These are phyloP conservation scores for Tympanopsis confertula DNA, from an alignment of 2,329 filamentous ascomycete species.

Conservation along the genomic window DNA sequence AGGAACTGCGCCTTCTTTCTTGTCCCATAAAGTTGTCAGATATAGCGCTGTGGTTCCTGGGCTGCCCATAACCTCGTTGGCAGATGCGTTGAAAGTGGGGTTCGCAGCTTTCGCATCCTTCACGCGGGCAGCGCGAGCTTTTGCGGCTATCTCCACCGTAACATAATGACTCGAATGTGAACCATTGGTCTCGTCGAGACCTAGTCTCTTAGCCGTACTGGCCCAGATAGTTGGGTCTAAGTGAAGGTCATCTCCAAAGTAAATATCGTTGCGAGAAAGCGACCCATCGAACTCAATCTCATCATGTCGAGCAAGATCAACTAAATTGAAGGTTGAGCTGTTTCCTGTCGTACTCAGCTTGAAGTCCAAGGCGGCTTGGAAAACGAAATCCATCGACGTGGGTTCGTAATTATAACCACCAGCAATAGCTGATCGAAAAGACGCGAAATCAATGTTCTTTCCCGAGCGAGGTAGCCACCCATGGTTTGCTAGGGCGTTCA, in stretches of 20 bases:
- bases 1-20: constrained; percentile 5
- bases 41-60: constrained; percentile 10
- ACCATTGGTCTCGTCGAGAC: constrained; percentile 5
- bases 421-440: constrained; percentile 12
- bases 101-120: too few species aligned
- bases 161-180: constrained; percentile 7
- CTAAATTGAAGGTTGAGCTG: constrained; percentile 8
- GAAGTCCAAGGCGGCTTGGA: constrained; percentile 16
- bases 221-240: constrained; percentile 2
- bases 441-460: constrained; percentile 12
- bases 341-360: constrained; percentile 5
- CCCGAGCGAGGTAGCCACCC: constrained; percentile 19
- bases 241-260: constrained; percentile 3
- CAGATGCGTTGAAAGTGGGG: too few species aligned
- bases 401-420: constrained; percentile 14
- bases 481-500: constrained; percentile 24
- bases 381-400: constrained; percentile 10
- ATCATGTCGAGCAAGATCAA: constrained; percentile 8
- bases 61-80: too few species aligned
- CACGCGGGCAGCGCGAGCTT: too few species aligned
- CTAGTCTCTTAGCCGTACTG: too few species aligned
- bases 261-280: constrained; percentile 15
- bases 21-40: constrained; percentile 8
- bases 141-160: constrained; percentile 8
- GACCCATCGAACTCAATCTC: constrained; percentile 9